Evolutionary conservation across 495 filamentous ascomycete species (phyloP), one percentile per base, ranked within the genome.

Genomic region (Daldinia decipiens): DNA sequence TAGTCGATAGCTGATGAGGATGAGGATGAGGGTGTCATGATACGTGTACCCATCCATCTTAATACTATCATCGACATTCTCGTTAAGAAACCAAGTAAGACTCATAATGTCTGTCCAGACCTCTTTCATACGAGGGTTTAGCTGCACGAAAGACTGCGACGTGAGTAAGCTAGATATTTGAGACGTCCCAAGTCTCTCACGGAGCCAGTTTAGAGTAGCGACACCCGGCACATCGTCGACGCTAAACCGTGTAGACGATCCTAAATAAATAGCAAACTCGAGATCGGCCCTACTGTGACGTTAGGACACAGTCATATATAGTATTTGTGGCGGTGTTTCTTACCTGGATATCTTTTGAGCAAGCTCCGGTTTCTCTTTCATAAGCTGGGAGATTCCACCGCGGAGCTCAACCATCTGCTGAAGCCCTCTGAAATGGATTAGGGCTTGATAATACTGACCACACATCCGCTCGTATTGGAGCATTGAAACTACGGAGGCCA

Each of bases 41-140:
- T 45, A 45, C 40, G n/a, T 17, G 40, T 45, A 45, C 15, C 40
- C 40, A 45, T 45, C 40, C 40, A 45, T 45, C 40, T 45, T 45
- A 17, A 21, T 19, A 17, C n/a, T 9, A 45, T 45, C 5, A 5
- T 19, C 17, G 1, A 3, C 7, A 19, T 17, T 45, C 40, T 45
- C 40, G 17, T 45, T 45, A 3, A 45, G 40, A 45, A 45, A 45
- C 40, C 6, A 45, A 7, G 40, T 17, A 9, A 17, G 40, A 9
- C 15, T 21, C 40, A 45, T 45, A 19, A 45, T 17, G 8, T 45
- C 40, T 45, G 4, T 21, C 40, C 40, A 45, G 17, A 19, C 17
- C 17, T 45, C 40, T 19, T 17, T n/a, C 40, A 45, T 45, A 21
- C 17, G 15, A 21, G n/a, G n/a, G 5, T 17, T 45, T 0, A 45